phyloP scores from a whole-genome alignment of 345 rosid species.

The Citrus trifoliata region DNA sequence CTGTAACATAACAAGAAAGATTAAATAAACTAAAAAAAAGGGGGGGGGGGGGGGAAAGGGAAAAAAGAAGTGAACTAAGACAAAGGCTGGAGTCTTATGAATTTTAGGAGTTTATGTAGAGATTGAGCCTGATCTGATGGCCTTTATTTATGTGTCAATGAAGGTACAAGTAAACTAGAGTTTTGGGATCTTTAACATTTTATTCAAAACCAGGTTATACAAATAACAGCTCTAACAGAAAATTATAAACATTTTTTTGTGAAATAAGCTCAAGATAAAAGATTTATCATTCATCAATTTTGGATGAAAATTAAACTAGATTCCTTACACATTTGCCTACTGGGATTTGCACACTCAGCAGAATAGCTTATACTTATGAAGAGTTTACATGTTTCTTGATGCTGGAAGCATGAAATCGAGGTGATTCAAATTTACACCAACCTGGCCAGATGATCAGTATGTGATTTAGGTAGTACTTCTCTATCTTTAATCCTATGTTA shows the following conservation, averaged over 20 bases:
- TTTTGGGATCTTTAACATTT: not conserved
- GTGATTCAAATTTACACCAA: not conserved
- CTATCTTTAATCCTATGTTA: not conserved
- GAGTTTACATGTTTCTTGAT: not conserved
- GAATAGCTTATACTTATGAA: not conserved
- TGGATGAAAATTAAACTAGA: not conserved
- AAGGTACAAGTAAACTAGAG: not conserved
- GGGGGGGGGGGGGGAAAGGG: not conserved
- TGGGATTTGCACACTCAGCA: not conserved
- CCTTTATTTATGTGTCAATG: not conserved
- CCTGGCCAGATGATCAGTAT: not conserved
- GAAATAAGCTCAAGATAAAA: not conserved
- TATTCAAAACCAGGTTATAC: too few relatives aligned
- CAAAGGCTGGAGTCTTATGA: not conserved
- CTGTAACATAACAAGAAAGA: conserved; percentile 41
- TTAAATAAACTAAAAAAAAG: not conserved
- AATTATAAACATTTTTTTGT: not conserved
- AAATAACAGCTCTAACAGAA: not conserved
- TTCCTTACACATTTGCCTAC: not conserved
- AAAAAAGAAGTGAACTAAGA: not conserved
- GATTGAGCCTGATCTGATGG: not conserved
- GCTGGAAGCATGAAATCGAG: not conserved
- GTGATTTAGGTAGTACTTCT: not conserved
- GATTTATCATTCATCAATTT: not conserved
- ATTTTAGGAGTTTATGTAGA: not conserved